These are phyloP conservation scores for Berkeleyomyces rouxiae DNA, from an alignment of 2,329 filamentous ascomycete species.

Conservation along the genomic window DNA sequence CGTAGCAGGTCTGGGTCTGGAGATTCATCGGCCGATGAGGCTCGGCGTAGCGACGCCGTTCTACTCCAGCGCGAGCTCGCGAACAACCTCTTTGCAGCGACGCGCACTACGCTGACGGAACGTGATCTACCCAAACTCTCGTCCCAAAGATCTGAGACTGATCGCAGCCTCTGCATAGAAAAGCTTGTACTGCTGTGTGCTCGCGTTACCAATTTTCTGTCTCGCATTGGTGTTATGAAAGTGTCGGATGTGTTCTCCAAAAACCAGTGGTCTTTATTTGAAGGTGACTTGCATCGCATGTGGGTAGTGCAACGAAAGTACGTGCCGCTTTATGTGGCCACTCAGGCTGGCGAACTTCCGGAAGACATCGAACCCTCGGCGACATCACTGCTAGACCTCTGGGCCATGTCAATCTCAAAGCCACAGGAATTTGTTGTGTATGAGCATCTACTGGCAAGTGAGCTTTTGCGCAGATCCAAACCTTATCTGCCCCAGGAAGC, in stretches of 20 bases:
- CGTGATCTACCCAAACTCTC: constrained; percentile 3
- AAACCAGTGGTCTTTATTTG: constrained; percentile 32
- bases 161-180: constrained; percentile 25
- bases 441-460: constrained; percentile 33
- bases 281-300: constrained; percentile 24
- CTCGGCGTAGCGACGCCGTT: constrained; percentile 3
- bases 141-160: constrained; percentile 11
- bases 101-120: constrained; percentile 22
- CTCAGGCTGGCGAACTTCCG: constrained; percentile 30
- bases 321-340: constrained; percentile 34
- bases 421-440: constrained; percentile 29
- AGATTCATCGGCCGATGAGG: background rate
- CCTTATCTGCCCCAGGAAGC: constrained; percentile 28
- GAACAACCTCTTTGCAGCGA: constrained; percentile 31
- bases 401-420: constrained; percentile 35
- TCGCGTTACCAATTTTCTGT: constrained; percentile 29
- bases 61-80: constrained; percentile 34
- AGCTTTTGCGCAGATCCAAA: constrained; percentile 26
- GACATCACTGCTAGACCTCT: constrained; percentile 33
- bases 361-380: constrained; percentile 31
- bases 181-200: constrained; percentile 30
- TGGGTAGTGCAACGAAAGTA: constrained; percentile 27
- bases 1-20: constrained; percentile 20
- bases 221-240: constrained; percentile 28
- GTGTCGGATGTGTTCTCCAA: constrained; percentile 29